Evolutionary conservation across 1,139 yeast genomes (phyloP), one percentile per base, ranked within the genome.

Genomic region (Saccharomyces hybrid): DNA sequence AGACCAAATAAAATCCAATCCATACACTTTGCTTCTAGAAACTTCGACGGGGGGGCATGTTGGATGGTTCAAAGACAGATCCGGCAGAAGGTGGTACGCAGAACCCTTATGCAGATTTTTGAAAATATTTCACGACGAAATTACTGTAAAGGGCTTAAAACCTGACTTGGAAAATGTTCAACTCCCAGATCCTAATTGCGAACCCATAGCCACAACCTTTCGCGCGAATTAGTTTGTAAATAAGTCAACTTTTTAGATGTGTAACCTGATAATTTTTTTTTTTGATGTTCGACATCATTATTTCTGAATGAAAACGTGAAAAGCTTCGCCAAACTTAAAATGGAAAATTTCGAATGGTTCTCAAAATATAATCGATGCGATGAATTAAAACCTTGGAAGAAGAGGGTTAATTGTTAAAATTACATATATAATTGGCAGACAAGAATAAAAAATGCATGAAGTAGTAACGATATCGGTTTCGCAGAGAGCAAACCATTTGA

Each of bases 401-500:
- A 23, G 28, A 9, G 31, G 5, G 2, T 14, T 38, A 7, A 32
- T 5, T 23, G 16, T 11, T 14, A 7, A n/a, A 41, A 16, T 9
- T 8, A 25, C 7, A 16, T 31, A 14, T 31, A 49, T 14, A 13
- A n/a, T 20, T 9, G n/a, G 13, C 27, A 46, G 42, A 29, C n/a
- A 29, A 29, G 26, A n/a, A 34, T 14, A 26, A 8, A 46, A 25
- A 34, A 86, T 87, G 95, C 82, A 78, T 56, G 96, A 91, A 64
- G 74, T 88, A 0, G 71, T 91, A 14, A 85, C 81, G 23, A 58
- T 90, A 0, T 83, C 96, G 3, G 74, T 82, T 7, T 88, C 96
- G 0, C 89, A 85, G 13, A 67, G 75, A 42, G 79, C 96, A 0
- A 88, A 88, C 63, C 93, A 87, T 67, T 69, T 88, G 11, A 70